Conservation (phyloP, 106 monocot species). For the Platanthera zijinensis region DNA sequence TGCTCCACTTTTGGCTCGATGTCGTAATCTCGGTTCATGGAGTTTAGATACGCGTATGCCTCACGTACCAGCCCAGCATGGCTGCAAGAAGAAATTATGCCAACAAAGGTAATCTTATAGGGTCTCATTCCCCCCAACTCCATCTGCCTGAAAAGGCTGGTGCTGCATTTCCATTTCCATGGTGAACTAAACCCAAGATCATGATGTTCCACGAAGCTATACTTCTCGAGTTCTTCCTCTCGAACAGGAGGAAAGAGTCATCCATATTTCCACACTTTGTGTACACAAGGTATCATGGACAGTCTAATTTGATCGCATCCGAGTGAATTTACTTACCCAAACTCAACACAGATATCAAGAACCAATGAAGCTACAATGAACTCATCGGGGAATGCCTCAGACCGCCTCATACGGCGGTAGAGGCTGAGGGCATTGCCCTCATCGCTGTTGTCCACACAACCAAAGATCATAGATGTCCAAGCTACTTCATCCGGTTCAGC, state of each 20-base stretch:
- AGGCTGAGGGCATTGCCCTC: slow-evolving; percentile 37
- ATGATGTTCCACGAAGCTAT: slow-evolving; percentile 67
- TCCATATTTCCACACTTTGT: slow-evolving; percentile 72
- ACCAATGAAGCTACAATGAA: slow-evolving; percentile 47
- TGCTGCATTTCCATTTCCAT: slow-evolving; percentile 46
- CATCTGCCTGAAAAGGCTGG: slow-evolving; percentile 42
- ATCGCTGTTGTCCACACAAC: slow-evolving; percentile 56
- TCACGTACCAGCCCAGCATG: slow-evolving; percentile 61
- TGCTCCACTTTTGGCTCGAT: slow-evolving; percentile 63
- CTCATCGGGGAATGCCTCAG: slow-evolving; percentile 39
- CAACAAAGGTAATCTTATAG: slow-evolving; percentile 65
- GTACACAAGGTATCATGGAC: slow-evolving; percentile 60
- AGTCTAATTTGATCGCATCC: slow-evolving; percentile 42
- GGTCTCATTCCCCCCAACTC: slow-evolving; percentile 23
- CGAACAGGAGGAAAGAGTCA: slow-evolving; percentile 46
- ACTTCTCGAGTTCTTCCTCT: slow-evolving; percentile 28
- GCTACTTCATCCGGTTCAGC: slow-evolving; percentile 61
- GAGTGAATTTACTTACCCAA: slow-evolving; percentile 63
- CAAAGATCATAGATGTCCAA: slow-evolving; percentile 75
- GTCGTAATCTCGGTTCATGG: slow-evolving; percentile 39
- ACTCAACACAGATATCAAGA: slow-evolving; percentile 45
- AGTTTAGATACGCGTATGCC: slow-evolving; percentile 49
- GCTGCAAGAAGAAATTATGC: slow-evolving; percentile 73
- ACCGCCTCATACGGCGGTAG: slow-evolving; percentile 44
- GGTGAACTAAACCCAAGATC: slow-evolving; percentile 55